These are phyloP conservation scores for Amanita fuliginea DNA, from an alignment of 768 basidiomycete genomes.

Conservation along the genomic window DNA sequence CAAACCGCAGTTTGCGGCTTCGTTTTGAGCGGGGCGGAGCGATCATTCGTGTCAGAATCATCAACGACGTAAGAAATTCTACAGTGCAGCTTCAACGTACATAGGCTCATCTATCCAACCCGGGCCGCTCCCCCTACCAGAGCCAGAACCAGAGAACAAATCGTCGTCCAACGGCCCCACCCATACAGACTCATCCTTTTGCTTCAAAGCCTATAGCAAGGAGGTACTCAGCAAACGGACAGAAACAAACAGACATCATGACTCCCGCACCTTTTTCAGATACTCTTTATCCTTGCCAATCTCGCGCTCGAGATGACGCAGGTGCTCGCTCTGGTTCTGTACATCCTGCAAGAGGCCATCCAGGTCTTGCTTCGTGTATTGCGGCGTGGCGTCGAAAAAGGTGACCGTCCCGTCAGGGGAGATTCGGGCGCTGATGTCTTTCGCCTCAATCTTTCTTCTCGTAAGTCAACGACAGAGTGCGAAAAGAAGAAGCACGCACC, in stretches of 20 bases:
- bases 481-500: constrained; percentile 30
- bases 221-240: too few relatives aligned
- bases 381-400: constrained; percentile 54
- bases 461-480: not conserved
- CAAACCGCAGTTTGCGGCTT: too few relatives aligned
- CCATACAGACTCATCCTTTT: constrained; percentile 13
- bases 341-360: constrained; percentile 42
- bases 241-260: not conserved
- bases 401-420: constrained; percentile 62
- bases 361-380: constrained; percentile 48
- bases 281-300: constrained; percentile 62
- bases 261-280: constrained; percentile 46
- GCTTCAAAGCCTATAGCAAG: constrained; percentile 14
- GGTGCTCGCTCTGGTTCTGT: constrained; percentile 41
- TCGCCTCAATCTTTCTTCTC: constrained; percentile 47
- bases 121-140: not conserved
- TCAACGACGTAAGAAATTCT: not conserved
- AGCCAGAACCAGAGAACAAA: constrained; percentile 7
- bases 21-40: too few relatives aligned
- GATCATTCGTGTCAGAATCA: too few relatives aligned
- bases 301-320: constrained; percentile 41
- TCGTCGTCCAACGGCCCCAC: constrained; percentile 12
- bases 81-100: not conserved
- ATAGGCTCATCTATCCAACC: constrained; percentile 5
- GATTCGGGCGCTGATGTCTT: constrained; percentile 60